A percentile compares a stretch with the other conserved stretches of the same genome.
These are phyloP conservation scores for Sechiopsis laciniata DNA, from an alignment of 306 rosid species.

Conservation along the genomic window DNA sequence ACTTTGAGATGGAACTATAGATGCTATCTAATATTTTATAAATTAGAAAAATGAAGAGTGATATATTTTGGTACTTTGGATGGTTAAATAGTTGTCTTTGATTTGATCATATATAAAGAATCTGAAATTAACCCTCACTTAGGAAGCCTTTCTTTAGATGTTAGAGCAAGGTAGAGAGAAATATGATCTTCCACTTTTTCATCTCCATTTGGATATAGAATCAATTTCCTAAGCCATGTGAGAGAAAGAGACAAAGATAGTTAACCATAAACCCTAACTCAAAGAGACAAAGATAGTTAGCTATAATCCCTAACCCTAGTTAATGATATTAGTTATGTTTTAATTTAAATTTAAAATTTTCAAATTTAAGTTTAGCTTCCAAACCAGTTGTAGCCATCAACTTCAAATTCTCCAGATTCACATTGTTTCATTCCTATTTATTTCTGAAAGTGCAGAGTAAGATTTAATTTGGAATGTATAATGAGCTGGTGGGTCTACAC, in stretches of 20 bases:
- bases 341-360: background rate
- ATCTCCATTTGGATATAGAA: slow-evolving; percentile 24
- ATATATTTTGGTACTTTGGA: slow-evolving; percentile 19
- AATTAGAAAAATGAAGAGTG: too few species aligned
- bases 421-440: slow-evolving; percentile 12
- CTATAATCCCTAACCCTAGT: background rate
- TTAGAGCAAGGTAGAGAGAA: slow-evolving; percentile 21
- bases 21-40: too few species aligned
- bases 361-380: background rate
- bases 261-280: background rate
- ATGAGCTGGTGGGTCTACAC: slow-evolving; percentile 19
- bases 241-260: background rate
- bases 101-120: slow-evolving; percentile 21
- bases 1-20: too few species aligned
- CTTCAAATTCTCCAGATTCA: slow-evolving; percentile 23
- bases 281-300: background rate
- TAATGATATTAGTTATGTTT: background rate
- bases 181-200: background rate
- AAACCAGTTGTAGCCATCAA: slow-evolving; percentile 23
- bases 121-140: slow-evolving; percentile 11
- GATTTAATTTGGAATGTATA: slow-evolving; percentile 21
- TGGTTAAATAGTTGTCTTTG: slow-evolving; percentile 21
- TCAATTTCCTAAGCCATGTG: slow-evolving; percentile 13
- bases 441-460: slow-evolving; percentile 5
- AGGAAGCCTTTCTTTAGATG: background rate